Evolutionary conservation across 139 green algal genomes (phyloP), one percentile per base, ranked within the genome.

Genomic region (Auxenochlorella pyrenoidosa): DNA sequence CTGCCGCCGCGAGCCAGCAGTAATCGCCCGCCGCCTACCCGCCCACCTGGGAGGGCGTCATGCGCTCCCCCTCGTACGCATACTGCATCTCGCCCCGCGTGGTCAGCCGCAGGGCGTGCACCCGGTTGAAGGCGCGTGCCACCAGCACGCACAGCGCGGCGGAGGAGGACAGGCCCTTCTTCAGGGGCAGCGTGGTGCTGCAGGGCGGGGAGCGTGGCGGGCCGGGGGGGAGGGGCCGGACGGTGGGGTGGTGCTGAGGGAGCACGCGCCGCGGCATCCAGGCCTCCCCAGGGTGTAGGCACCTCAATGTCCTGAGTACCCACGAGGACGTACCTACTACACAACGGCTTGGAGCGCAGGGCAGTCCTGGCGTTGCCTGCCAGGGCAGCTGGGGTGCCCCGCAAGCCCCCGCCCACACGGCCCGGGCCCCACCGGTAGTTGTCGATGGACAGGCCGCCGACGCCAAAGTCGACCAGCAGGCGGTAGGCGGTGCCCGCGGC

Each of bases 81-180:
- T 88, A 89, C 86, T 95, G 91, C 95, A 97, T 97, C 87, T 96
- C 91, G 22, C 90, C 94, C 0, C 93, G 86, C 16, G 77, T 89
- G 5, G 79, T 96, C 43, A 97, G 89, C 59, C 91, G 89, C 41
- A 97, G 87, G 54, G 83, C 86, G 75, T 93, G 96, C 6, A 86
- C 82, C 10, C 44, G 44, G 83, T 92, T 94, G 87, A 95, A 96
- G 12, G 92, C 92, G 5, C 93, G 88, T 0, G 93, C 93, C 30
- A 96, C 89, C 87, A 96, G 79, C 38, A 97, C 94, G 75, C 94
- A 97, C 15, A 96, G 43, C n/a, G 94, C 94, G 0, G 95, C 95
- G 4, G 90, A 94, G 22, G 91, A 95, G 36, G 92, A 96, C 43
- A 97, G 89, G 2, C 95, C 95, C 82, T 95, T 96, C 72, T 90